Conservation (phyloP, 2,329 filamentous ascomycete genomes). For the Akanthomyces muscarius region DNA sequence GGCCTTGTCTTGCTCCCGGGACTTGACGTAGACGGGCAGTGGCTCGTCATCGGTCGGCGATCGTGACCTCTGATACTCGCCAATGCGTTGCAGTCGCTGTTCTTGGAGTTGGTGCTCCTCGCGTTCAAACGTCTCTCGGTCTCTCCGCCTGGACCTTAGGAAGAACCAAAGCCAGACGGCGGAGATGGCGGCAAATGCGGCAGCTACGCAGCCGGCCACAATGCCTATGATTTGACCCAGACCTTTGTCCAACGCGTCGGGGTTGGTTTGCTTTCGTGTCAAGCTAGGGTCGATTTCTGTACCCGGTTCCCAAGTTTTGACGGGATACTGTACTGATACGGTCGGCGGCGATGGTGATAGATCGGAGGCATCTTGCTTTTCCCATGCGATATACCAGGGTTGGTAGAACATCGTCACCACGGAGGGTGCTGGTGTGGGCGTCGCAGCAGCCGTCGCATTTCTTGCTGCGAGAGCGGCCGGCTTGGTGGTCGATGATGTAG, state of each 20-base stretch:
- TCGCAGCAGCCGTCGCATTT: background rate
- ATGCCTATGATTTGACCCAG: conserved; percentile 15
- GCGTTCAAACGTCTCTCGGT: conserved; percentile 1
- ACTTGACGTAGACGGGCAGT: conserved; percentile 10
- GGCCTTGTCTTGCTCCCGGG: conserved; percentile 7
- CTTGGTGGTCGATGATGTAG: background rate
- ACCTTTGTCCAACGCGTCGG: background rate
- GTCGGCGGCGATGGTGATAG: conserved; percentile 10
- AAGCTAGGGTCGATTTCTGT: conserved; percentile 11
- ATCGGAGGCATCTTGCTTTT: conserved; percentile 3
- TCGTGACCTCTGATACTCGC: conserved; percentile 11
- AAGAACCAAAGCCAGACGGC: background rate
- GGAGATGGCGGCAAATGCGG: background rate
- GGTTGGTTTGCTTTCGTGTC: background rate
- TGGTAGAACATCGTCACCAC: conserved; percentile 8
- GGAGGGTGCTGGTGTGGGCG: background rate
- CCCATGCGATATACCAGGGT: conserved; percentile 15
- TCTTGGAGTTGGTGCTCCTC: conserved; percentile 15
- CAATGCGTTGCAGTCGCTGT: conserved; percentile 6
- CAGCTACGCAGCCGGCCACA: conserved; percentile 13
- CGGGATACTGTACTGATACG: conserved; percentile 6
- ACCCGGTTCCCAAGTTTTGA: conserved; percentile 15
- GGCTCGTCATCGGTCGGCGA: conserved; percentile 12
- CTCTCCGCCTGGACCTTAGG: background rate
- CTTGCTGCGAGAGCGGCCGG: background rate